phyloP scores from a whole-genome alignment of 2,329 filamentous ascomycete genomes.

The Pseudogymnoascus sp. region DNA sequence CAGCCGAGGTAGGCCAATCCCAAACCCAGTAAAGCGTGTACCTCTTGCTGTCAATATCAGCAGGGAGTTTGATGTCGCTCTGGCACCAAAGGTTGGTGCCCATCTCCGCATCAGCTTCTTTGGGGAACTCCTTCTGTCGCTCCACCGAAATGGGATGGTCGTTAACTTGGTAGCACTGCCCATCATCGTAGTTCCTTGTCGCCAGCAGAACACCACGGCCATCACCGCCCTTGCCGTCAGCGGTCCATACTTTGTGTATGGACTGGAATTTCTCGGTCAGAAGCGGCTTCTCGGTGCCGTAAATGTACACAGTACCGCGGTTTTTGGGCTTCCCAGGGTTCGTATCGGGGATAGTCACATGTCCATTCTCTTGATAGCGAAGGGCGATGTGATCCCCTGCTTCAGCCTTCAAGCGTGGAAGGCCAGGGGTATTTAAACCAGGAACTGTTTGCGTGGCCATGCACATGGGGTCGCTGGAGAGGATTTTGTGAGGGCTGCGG shows the following conservation, averaged over 20 bases:
- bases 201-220: constrained; percentile 64
- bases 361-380: constrained; percentile 67
- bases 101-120: constrained; percentile 42
- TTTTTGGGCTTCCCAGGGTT: constrained; percentile 53
- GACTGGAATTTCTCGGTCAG: constrained; percentile 39
- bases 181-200: constrained; percentile 75
- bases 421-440: constrained; percentile 13
- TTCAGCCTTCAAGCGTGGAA: constrained; percentile 32
- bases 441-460: constrained; percentile 11
- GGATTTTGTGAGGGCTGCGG: constrained; percentile 45
- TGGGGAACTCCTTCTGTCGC: constrained; percentile 44
- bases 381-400: constrained; percentile 58
- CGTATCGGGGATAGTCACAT: constrained; percentile 53
- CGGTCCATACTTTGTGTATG: constrained; percentile 68
- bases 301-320: constrained; percentile 65
- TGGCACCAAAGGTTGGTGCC: constrained; percentile 6
- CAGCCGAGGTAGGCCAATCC: constrained; percentile 59
- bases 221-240: constrained; percentile 69
- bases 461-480: constrained; percentile 34
- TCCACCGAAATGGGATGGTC: constrained; percentile 20
- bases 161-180: constrained; percentile 76
- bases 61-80: constrained; percentile 12
- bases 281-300: constrained; percentile 57
- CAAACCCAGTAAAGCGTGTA: constrained; percentile 90
- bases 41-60: constrained; percentile 39